Evolutionary conservation across 305 asterid genomes (phyloP).

Genomic region (Coffea humblotiana): DNA sequence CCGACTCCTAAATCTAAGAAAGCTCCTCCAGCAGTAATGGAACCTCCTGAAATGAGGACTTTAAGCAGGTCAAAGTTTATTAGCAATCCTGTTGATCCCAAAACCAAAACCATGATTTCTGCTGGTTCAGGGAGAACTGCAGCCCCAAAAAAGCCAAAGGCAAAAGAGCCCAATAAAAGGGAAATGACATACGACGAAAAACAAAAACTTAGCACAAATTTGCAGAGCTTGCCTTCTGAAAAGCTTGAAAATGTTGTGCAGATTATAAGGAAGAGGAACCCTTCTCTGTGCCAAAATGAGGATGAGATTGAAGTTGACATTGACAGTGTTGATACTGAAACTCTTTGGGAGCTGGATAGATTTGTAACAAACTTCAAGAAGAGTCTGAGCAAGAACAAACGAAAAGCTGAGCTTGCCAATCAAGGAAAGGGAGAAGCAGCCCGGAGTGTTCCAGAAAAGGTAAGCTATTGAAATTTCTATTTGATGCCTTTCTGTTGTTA

Average conservation of each 20-base stretch:
- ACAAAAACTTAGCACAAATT: slow-evolving; percentile 44
- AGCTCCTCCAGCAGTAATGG: slow-evolving; percentile 11
- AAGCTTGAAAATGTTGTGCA: slow-evolving; percentile 49
- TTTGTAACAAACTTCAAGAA: slow-evolving; percentile 48
- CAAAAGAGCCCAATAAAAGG: slow-evolving; percentile 48
- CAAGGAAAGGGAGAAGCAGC: slow-evolving; percentile 32
- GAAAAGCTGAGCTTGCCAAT: slow-evolving; percentile 42
- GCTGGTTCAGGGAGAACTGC: slow-evolving; percentile 34
- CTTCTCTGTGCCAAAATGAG: slow-evolving; percentile 34
- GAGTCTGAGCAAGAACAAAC: slow-evolving; percentile 44
- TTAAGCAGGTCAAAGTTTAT: slow-evolving; percentile 34
- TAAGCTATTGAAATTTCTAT: slow-evolving; percentile 20
- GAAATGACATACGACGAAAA: slow-evolving; percentile 49
- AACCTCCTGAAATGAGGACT: slow-evolving; percentile 29
- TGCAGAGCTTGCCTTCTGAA: slow-evolving; percentile 48
- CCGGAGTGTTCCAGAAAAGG: slow-evolving; percentile 28
- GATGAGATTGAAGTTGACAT: slow-evolving; percentile 57
- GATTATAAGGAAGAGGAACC: slow-evolving; percentile 44
- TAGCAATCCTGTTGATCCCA: slow-evolving; percentile 25
- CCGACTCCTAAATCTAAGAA: slow-evolving; percentile 37
- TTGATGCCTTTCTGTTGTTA: neutral
- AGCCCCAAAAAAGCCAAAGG: slow-evolving; percentile 48
- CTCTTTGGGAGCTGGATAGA: slow-evolving; percentile 60
- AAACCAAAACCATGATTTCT: slow-evolving; percentile 17
- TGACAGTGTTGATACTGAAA: slow-evolving; percentile 51